phyloP scores from a whole-genome alignment of 2,329 filamentous ascomycete species.

The Didymella sp. region DNA sequence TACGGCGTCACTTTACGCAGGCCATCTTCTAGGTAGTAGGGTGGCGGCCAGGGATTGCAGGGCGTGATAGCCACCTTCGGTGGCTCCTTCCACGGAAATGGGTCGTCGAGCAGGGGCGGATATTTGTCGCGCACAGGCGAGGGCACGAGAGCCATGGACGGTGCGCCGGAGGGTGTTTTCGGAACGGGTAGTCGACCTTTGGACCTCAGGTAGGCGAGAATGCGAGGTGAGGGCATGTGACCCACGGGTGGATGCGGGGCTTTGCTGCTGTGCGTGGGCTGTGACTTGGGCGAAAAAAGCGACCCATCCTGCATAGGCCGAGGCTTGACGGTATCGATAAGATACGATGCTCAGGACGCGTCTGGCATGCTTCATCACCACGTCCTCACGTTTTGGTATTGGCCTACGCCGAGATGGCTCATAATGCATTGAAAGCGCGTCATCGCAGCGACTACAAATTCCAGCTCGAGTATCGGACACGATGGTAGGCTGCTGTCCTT shows the following conservation, averaged over 20 bases:
- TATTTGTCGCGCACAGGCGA: slow-evolving; percentile 40
- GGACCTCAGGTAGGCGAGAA: slow-evolving; percentile 60
- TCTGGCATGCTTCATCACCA: not conserved
- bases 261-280: slow-evolving; percentile 8
- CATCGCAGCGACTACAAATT: slow-evolving; percentile 77
- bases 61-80: slow-evolving; percentile 59
- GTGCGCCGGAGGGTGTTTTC: slow-evolving; percentile 25
- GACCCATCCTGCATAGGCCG: slow-evolving; percentile 1
- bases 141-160: slow-evolving; percentile 56
- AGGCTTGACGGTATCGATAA: slow-evolving; percentile 17
- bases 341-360: not conserved
- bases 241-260: slow-evolving; percentile 15
- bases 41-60: slow-evolving; percentile 65
- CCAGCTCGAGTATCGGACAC: slow-evolving; percentile 79
- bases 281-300: slow-evolving; percentile 11
- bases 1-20: slow-evolving; percentile 86
- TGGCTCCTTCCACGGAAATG: slow-evolving; percentile 53
- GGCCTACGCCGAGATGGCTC: slow-evolving; percentile 30
- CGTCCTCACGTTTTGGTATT: not conserved
- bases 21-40: slow-evolving; percentile 84
- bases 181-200: slow-evolving; percentile 51
- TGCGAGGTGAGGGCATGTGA: slow-evolving; percentile 55
- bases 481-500: slow-evolving; percentile 68
- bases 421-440: slow-evolving; percentile 61
- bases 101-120: slow-evolving; percentile 41